Base-by-base conservation (phyloP, 305 asterid species). In the Salvia sclarea region DNA sequence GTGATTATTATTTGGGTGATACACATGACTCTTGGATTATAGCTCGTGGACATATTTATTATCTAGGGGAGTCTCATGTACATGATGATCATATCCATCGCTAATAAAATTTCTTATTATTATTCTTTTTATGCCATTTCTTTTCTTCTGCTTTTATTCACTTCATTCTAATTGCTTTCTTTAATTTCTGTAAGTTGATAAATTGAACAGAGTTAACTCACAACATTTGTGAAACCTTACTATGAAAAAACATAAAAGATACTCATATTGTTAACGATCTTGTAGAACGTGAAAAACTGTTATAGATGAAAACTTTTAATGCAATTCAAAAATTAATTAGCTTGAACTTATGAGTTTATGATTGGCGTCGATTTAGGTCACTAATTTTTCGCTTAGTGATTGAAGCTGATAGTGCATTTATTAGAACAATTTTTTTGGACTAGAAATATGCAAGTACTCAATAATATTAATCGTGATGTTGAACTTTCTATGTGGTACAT, bases 51-150 rank as follows among this genome's bases (percentile, higher is more conserved):
- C 38, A 16, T 56, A 21, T 65, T 65, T 70, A 49, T 65, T 70
- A 57, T 49, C 25, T 65, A 50, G 70, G 14, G n/a, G 79, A 70
- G 79, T 78, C 77, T 35, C 79, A 74, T 74, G 82, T 78, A 74
- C 67, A 79, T 79, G 65, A 69, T 69, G 3, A 69, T 75, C 66
- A 38, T 52, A 73, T 71, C 66, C 75, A 40, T 76, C 57, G 60
- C 20, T 74, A 69, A 68, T 74, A 58, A 61, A 71, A 59, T 65
- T 71, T 74, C 66, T 71, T 71, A 20, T 56, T 74, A 74, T 76
- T 82, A 79, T 74, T 72, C 70, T n/a, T 74, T 72, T 75, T n/a
- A 68, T 44, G 6, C 14, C 4, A 8, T 55, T 25, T 53, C 33
- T 58, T 3, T 1, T 2, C 2, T 3, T 54, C 0, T 25, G 0